A percentile compares a stretch with the other conserved stretches of the same genome.
Conservation (phyloP, 192 early-diverging fungal species). For the Coemansia sp. region DNA sequence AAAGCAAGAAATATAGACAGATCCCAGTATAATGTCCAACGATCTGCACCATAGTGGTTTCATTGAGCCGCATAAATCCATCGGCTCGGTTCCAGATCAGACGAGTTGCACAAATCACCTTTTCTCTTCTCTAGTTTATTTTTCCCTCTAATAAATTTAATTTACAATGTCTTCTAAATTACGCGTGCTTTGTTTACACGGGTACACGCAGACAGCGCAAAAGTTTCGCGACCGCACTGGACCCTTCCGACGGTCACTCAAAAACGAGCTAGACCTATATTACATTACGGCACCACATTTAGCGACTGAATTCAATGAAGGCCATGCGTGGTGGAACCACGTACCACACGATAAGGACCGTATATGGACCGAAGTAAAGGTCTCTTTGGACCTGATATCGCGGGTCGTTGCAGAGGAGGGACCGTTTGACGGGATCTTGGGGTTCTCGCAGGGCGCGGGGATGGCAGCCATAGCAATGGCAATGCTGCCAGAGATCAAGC, state of each 20-base stretch:
- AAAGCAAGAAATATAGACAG: no score
- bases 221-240: slow-evolving; percentile 50
- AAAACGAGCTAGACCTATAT: slow-evolving; percentile 15
- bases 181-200: slow-evolving; percentile 51
- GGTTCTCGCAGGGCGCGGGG: slow-evolving; percentile 50
- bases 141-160: neutral
- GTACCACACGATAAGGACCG: neutral
- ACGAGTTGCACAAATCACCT: neutral
- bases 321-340: slow-evolving; percentile 46
- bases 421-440: slow-evolving; percentile 42
- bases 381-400: slow-evolving; percentile 4
- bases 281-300: slow-evolving; percentile 32
- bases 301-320: slow-evolving; percentile 15
- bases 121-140: neutral
- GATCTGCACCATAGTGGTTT: no score
- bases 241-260: slow-evolving; percentile 30
- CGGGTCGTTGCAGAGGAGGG: slow-evolving; percentile 15
- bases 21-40: no score
- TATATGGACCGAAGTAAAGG: slow-evolving; percentile 17
- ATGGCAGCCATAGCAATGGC: slow-evolving; percentile 38
- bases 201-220: slow-evolving; percentile 46
- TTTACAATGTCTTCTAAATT: slow-evolving; percentile 8
- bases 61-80: no score
- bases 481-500: neutral
- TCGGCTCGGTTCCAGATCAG: no score